Base-by-base conservation (phyloP, 1,284 basidiomycete genomes). In the Puccinia hordei region DNA sequence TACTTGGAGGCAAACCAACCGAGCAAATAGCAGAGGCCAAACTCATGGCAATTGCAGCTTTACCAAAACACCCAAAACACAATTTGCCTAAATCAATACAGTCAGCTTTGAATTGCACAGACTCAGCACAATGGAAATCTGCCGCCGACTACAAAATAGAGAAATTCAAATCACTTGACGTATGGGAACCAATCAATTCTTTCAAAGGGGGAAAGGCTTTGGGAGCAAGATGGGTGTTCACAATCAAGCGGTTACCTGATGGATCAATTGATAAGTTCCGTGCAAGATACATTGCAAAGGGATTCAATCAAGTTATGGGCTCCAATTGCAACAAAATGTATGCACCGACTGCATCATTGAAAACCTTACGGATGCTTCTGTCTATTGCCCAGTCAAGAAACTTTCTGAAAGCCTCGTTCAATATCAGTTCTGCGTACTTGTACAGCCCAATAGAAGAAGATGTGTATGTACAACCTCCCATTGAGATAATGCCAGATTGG, bases 241-340 rank as follows among this genome's bases (percentile, higher is more conserved):
- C n/a, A 6, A 57, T 57, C 27, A 57, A 57, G 22, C 19, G 27
- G 5, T 8, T n/a, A 8, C 8, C 53, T 6, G 53, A 57, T 27
- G 27, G 27, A 6, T 57, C 53, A 22, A 57, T 57, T 19, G 27
- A 57, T 8, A 57, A 57, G 53, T 57, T n/a, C 8, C 6, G 53
- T 57, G 81, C 81, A 12, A 12, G 82, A 30, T 74, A 68, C n/a
- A 81, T 82, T 27, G 81, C 81, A 49, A 57, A 73, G 44, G 81
- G 81, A 44, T 82, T 46, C 76, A 30, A 27, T 13, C 82, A 82
- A 61, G 15, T 9, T 22, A 24, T 73, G 27, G 81, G 81, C 22
- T 24, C 73, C 19, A 71, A 81, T 38, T 81, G 61, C 71, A 53
- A 63, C 24, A 80, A 82, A 41, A 81, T 73, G 19, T 82, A 68